phyloP scores from a whole-genome alignment of 192 early-diverging fungal genomes.

The Entomortierella beljakovae region DNA sequence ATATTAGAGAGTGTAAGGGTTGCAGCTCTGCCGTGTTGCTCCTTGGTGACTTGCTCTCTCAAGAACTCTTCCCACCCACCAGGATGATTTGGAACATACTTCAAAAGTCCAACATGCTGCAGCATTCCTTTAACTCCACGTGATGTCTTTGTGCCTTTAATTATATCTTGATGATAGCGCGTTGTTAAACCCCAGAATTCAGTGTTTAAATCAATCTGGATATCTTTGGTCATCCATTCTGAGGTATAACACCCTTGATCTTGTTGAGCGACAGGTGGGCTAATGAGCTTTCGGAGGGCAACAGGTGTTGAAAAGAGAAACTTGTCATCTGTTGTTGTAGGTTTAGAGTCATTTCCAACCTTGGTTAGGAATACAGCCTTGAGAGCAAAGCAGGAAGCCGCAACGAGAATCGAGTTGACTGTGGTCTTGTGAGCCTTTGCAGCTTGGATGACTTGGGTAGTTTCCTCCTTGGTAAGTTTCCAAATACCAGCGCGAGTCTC shows the following conservation, averaged over 20 bases:
- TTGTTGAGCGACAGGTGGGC: slow-evolving; percentile 3
- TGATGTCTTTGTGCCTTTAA: slow-evolving; percentile 5
- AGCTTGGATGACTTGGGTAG: slow-evolving; percentile 12
- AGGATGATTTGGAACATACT: slow-evolving; percentile 10
- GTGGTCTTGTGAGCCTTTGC: slow-evolving; percentile 26
- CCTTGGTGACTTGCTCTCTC: slow-evolving; percentile 14
- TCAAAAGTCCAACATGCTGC: slow-evolving; percentile 17
- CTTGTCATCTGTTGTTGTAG: slow-evolving; percentile 26
- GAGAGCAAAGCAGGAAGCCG: slow-evolving; percentile 24
- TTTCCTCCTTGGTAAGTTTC: slow-evolving; percentile 18
- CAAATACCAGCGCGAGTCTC: slow-evolving; percentile 3
- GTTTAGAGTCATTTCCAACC: not conserved
- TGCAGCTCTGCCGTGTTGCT: slow-evolving; percentile 28
- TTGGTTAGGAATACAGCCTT: slow-evolving; percentile 37
- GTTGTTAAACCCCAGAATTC: slow-evolving; percentile 24
- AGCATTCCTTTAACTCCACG: not conserved
- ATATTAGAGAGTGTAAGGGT: slow-evolving; percentile 34
- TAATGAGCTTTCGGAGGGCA: slow-evolving; percentile 14
- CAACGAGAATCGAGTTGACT: slow-evolving; percentile 9
- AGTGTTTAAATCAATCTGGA: slow-evolving; percentile 16
- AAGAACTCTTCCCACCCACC: slow-evolving; percentile 34
- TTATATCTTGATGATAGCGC: slow-evolving; percentile 8
- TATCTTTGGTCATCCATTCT: slow-evolving; percentile 15
- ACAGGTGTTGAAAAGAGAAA: slow-evolving; percentile 13
- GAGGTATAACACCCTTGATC: slow-evolving; percentile 26